Evolutionary conservation across 2,329 filamentous ascomycete genomes (phyloP).

Genomic region (Calonectria fujianensis): DNA sequence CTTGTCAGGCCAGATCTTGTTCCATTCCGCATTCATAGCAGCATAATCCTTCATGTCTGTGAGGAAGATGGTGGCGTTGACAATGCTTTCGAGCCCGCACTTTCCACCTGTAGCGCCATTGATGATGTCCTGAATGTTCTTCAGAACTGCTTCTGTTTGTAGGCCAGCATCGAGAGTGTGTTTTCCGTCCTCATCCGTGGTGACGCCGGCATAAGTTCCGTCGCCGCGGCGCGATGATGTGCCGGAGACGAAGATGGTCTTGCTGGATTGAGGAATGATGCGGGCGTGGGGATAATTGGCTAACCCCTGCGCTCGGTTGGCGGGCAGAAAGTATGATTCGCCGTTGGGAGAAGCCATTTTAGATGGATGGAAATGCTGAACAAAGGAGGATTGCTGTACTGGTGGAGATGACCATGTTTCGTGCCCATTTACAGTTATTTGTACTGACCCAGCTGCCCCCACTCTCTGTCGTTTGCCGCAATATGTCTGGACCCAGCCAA

Average conservation of each 20-base stretch:
- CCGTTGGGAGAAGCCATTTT: constrained; percentile 23
- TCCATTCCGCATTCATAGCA: constrained; percentile 38
- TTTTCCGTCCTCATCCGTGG: constrained; percentile 9
- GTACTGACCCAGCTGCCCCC: neutral
- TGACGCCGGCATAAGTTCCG: constrained; percentile 35
- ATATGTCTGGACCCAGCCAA: neutral
- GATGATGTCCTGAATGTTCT: constrained; percentile 18
- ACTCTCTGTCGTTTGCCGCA: neutral
- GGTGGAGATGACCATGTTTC: neutral
- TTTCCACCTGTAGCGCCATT: neutral
- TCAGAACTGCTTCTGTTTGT: constrained; percentile 7
- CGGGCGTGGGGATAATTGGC: constrained; percentile 30
- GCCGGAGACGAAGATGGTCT: constrained; percentile 33
- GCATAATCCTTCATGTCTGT: constrained; percentile 30
- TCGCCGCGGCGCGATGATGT: constrained; percentile 31
- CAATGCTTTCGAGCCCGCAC: constrained; percentile 7
- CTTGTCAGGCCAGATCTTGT: constrained; percentile 33
- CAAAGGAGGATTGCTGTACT: neutral
- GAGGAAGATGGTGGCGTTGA: constrained; percentile 33
- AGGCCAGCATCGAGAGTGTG: constrained; percentile 7
- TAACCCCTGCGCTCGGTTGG: constrained; percentile 20
- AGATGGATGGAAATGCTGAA: constrained; percentile 2
- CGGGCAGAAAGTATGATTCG: constrained; percentile 16
- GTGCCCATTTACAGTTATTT: neutral
- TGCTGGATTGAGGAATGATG: constrained; percentile 20